These are phyloP conservation scores for Colletotrichum zoysiae DNA, from an alignment of 2,329 filamentous ascomycete genomes.

Conservation along the genomic window DNA sequence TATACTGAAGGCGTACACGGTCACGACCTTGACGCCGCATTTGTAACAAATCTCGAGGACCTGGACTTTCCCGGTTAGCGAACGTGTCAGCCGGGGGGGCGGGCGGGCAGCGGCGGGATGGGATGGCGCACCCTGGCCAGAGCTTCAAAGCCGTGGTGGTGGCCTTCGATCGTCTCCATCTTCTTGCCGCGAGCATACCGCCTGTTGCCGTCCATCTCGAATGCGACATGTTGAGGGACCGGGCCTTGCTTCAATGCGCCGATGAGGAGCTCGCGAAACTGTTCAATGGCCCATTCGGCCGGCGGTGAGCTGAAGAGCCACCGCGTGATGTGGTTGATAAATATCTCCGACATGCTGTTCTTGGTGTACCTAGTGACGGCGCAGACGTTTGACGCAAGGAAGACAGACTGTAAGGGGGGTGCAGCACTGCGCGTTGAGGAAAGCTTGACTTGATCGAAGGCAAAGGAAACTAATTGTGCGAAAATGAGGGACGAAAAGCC, in stretches of 20 bases:
- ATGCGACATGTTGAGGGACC: slow-evolving; percentile 95
- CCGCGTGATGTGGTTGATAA: slow-evolving; percentile 61
- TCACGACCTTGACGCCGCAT: slow-evolving; percentile 94
- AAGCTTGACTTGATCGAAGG: background rate
- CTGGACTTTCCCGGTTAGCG: slow-evolving; percentile 56
- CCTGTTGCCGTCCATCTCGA: slow-evolving; percentile 98
- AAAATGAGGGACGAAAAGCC: background rate
- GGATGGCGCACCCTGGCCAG: slow-evolving; percentile 77
- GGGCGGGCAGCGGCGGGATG: background rate
- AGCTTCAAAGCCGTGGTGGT: slow-evolving; percentile 95
- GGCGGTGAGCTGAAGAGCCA: slow-evolving; percentile 92
- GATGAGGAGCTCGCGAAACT: slow-evolving; percentile 86
- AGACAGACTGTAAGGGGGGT: slow-evolving; percentile 5
- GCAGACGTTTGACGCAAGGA: slow-evolving; percentile 8
- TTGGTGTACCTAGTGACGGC: slow-evolving; percentile 6
- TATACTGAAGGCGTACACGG: slow-evolving; percentile 98
- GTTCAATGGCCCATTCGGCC: slow-evolving; percentile 86
- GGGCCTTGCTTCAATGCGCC: slow-evolving; percentile 90
- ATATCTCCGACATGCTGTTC: slow-evolving; percentile 65
- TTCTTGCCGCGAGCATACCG: slow-evolving; percentile 90
- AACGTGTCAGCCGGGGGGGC: background rate
- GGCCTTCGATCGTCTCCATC: slow-evolving; percentile 96
- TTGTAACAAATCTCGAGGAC: slow-evolving; percentile 99
- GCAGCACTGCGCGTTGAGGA: background rate
- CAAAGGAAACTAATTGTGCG: background rate